Conservation (phyloP, 1,284 basidiomycete genomes). For the Kwoniella shivajii region DNA sequence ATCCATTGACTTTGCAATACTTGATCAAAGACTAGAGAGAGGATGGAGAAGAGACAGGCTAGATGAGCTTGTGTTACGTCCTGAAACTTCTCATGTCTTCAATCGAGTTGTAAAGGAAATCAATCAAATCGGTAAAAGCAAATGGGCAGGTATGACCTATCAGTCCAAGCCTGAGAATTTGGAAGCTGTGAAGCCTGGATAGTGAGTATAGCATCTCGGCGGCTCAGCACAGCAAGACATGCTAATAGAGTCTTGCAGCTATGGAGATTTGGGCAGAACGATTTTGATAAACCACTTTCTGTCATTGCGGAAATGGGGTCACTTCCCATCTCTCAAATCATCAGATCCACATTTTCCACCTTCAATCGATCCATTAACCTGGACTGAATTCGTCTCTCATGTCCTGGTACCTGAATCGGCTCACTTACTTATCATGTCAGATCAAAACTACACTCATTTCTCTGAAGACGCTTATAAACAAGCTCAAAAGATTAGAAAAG, state of each 20-base stretch:
- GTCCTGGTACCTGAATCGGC: conserved; percentile 49
- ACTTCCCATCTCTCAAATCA: conserved; percentile 1
- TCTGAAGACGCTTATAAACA: conserved; percentile 3
- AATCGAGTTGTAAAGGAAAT: conserved; percentile 19
- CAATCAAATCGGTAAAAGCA: conserved; percentile 22
- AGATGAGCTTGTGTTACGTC: conserved; percentile 27
- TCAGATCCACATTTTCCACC: background rate
- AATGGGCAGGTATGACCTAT: conserved; percentile 23
- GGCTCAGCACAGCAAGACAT: conserved; percentile 13
- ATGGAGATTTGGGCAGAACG: conserved; percentile 41
- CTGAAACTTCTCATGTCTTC: conserved; percentile 14
- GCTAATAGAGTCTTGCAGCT: conserved; percentile 25
- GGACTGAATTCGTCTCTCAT: conserved; percentile 38
- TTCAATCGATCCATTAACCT: conserved; percentile 28
- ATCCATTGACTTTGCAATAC: conserved; percentile 33
- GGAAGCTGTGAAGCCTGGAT: conserved; percentile 34
- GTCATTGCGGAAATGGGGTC: conserved; percentile 31
- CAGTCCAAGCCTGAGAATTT: conserved; percentile 26
- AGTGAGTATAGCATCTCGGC: conserved; percentile 35
- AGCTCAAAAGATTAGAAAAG: conserved; percentile 22
- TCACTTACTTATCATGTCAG: conserved; percentile 43
- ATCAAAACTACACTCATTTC: conserved; percentile 22
- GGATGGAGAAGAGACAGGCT: conserved; percentile 31
- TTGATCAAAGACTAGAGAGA: conserved; percentile 32
- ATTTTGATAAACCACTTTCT: conserved; percentile 40